Conservation (phyloP, 2,329 filamentous ascomycete species). For the Phyllosticta paracitricarpa region DNA sequence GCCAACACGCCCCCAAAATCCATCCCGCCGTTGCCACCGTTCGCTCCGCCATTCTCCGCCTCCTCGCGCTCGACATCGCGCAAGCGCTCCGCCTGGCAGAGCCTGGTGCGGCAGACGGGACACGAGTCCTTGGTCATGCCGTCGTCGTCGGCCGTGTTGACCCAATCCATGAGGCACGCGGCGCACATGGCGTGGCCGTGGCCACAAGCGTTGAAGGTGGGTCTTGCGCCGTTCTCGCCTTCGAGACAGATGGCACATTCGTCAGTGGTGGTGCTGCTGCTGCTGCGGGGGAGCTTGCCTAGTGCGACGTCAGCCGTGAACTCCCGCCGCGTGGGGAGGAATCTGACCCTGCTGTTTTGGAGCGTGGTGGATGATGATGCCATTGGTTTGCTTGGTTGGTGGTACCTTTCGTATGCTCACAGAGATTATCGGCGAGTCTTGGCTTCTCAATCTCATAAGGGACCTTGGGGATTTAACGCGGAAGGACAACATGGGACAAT, state of each 20-base stretch:
- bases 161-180: neutral
- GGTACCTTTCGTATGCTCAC: no score
- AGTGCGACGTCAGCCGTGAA: neutral
- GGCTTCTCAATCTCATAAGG: no score
- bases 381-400: no score
- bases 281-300: neutral
- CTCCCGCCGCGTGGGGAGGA: neutral
- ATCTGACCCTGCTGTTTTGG: neutral
- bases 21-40: no score
- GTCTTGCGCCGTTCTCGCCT: neutral
- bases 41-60: no score
- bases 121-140: neutral
- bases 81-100: neutral
- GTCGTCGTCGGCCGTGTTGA: neutral
- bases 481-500: no score
- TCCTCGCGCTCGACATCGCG: neutral
- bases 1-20: no score
- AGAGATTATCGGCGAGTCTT: no score
- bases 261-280: neutral
- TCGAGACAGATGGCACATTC: neutral
- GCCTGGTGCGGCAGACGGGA: neutral
- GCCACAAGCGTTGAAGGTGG: neutral
- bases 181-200: neutral
- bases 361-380: neutral
- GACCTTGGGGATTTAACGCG: no score